Evolutionary conservation across 805 yeast species (phyloP).

Genomic region (Candida germanica): DNA sequence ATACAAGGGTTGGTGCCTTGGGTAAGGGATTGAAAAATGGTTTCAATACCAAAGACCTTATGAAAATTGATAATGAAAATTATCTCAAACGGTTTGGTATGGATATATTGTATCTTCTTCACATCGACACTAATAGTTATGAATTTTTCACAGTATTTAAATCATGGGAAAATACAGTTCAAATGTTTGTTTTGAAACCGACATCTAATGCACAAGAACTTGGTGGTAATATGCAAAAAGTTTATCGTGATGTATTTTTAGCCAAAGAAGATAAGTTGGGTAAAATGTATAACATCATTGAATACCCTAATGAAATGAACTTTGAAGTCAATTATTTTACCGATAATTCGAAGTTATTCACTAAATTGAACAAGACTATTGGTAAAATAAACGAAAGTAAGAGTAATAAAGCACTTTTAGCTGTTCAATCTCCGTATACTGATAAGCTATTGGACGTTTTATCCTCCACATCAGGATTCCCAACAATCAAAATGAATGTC

Average conservation of each 20-base stretch:
- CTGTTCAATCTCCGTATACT: slow-evolving; percentile 70
- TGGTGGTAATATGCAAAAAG: slow-evolving; percentile 50
- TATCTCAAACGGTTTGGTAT: slow-evolving; percentile 57
- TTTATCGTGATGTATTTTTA: slow-evolving; percentile 53
- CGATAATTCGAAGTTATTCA: slow-evolving; percentile 53
- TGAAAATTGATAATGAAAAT: slow-evolving; percentile 44
- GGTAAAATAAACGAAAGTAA: slow-evolving; percentile 55
- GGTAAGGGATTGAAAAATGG: slow-evolving; percentile 86
- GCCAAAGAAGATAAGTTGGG: slow-evolving; percentile 45
- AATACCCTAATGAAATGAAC: slow-evolving; percentile 48
- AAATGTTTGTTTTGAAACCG: slow-evolving; percentile 65
- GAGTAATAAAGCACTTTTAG: slow-evolving; percentile 60
- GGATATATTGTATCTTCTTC: slow-evolving; percentile 64
- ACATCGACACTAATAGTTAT: slow-evolving; percentile 68
- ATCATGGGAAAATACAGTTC: slow-evolving; percentile 53
- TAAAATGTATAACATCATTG: slow-evolving; percentile 44
- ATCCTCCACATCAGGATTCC: slow-evolving; percentile 51
- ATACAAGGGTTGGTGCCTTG: slow-evolving; percentile 71
- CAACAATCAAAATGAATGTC: slow-evolving; percentile 58
- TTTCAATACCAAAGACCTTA: slow-evolving; percentile 60
- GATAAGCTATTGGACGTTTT: slow-evolving; percentile 45
- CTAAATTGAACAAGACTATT: slow-evolving; percentile 53
- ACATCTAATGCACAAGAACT: slow-evolving; percentile 62
- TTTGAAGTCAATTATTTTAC: slow-evolving; percentile 57
- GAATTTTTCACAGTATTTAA: slow-evolving; percentile 69